These are phyloP conservation scores for Lithospermum erythrorhizon DNA, from an alignment of 257 asterid species.

Conservation along the genomic window DNA sequence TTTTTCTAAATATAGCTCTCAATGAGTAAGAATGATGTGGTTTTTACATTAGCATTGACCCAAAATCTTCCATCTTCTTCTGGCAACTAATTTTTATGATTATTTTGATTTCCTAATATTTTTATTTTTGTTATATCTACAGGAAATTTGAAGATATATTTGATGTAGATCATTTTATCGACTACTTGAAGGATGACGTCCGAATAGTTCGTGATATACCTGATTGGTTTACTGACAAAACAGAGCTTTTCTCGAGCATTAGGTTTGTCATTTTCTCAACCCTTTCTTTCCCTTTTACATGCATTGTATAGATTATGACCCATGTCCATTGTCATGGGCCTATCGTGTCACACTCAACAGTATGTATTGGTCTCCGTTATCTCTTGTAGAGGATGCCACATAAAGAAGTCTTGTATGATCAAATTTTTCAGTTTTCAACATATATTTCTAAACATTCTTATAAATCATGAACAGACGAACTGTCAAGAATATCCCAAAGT, in stretches of 20 bases:
- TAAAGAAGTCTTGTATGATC: not conserved
- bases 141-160: constrained; percentile 98
- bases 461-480: constrained; percentile 53
- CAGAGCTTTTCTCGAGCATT: constrained; percentile 89
- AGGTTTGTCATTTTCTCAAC: constrained; percentile 31
- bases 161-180: constrained; percentile 92
- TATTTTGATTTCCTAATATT: constrained; percentile 1
- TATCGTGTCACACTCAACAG: not conserved
- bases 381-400: not conserved
- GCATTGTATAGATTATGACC: not conserved
- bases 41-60: not conserved
- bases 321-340: not conserved
- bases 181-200: constrained; percentile 85
- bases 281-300: constrained; percentile 6
- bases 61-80: too few relatives aligned
- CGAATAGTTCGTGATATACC: constrained; percentile 91
- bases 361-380: not conserved
- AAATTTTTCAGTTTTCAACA: constrained; percentile 12
- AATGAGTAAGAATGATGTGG: not conserved
- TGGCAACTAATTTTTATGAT: not conserved
- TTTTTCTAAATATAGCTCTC: too few relatives aligned
- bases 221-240: constrained; percentile 96
- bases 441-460: not conserved
- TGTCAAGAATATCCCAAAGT: constrained; percentile 94
- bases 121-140: constrained; percentile 20